Conservation (phyloP, 2,329 filamentous ascomycete species). For the Zalaria obscura region DNA sequence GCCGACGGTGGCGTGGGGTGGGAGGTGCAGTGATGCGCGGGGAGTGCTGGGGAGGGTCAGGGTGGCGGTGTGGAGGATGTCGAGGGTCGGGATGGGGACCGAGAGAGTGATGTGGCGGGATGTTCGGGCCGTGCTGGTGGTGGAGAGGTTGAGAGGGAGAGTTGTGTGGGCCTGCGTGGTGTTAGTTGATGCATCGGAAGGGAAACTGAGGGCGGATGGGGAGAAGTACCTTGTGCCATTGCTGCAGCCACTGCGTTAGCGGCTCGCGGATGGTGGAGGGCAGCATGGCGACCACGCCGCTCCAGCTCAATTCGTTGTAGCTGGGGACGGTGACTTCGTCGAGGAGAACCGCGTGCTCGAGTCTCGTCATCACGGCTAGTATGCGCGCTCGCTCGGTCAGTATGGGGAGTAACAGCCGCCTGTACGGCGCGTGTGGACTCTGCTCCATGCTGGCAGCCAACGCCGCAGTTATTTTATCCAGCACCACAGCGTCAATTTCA, state of each 20-base stretch:
- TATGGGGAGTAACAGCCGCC: slow-evolving; percentile 37
- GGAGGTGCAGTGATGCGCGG: slow-evolving; percentile 10
- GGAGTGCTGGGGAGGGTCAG: slow-evolving; percentile 34
- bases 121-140: slow-evolving; percentile 19
- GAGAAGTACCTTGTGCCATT: slow-evolving; percentile 40
- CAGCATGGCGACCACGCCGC: slow-evolving; percentile 35
- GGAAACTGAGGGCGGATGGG: slow-evolving; percentile 8
- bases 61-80: slow-evolving; percentile 69
- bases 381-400: slow-evolving; percentile 33
- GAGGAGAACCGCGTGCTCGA: slow-evolving; percentile 40
- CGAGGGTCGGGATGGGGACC: slow-evolving; percentile 73
- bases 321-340: slow-evolving; percentile 36
- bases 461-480: slow-evolving; percentile 28
- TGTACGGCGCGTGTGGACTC: slow-evolving; percentile 32
- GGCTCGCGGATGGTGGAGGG: slow-evolving; percentile 27
- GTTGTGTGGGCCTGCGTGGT: slow-evolving; percentile 9
- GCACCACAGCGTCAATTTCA: slow-evolving; percentile 60
- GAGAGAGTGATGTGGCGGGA: slow-evolving; percentile 59
- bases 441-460: slow-evolving; percentile 33
- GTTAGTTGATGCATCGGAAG: neutral
- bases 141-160: slow-evolving; percentile 12
- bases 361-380: slow-evolving; percentile 26
- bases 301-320: slow-evolving; percentile 41
- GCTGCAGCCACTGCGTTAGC: slow-evolving; percentile 35
- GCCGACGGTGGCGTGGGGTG: slow-evolving; percentile 41